Evolutionary conservation across 2,329 filamentous ascomycete species (phyloP), one percentile per base, ranked within the genome.

Genomic region (Parastagonospora nodorum): DNA sequence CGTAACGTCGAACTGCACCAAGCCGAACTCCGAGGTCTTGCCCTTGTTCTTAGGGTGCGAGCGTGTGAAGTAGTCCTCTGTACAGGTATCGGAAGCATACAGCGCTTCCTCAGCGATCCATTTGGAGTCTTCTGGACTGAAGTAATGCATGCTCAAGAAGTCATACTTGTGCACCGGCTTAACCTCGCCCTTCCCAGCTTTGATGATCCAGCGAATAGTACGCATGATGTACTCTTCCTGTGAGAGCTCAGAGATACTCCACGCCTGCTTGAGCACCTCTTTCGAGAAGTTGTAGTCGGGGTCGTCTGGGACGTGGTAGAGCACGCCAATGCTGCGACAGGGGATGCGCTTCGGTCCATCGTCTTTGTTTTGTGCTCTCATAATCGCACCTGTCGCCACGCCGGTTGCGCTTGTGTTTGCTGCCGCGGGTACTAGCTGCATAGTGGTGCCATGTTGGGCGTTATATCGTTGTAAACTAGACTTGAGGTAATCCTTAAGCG

Each of bases 151-250:
- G 12, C 42, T 46, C 2, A 15, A n/a, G 14, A 46, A 58, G 1
- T 32, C 41, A 8, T 43, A 27, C 2, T 16, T 50, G 33, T 56
- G 51, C 2, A 43, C 46, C 0, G 49, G 16, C 5, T 39, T 24
- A 1, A 57, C 24, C 24, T 45, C 32, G 0, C 51, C 43, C n/a
- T 36, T 1, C 9, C 42, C 42, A 29, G 35, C 46, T 42, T 63
- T 61, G 9, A 63, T 53, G 7, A 59, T n/a, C 55, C 55, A 61
- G 2, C 31, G 9, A 16, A 63, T 51, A 11, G 57, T 57, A 6
- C 55, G n/a, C 12, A 37, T 29, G 8, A 59, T 37, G 15, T 50
- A 46, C 11, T 32, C 8, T 7, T 36, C 10, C 11, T 39, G 44
- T 8, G 51, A 46, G 8, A 36, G 11, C n/a, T 33, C 32, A 8